These are phyloP conservation scores for Zalaria obscura DNA, from an alignment of 2,329 filamentous ascomycete species.

Conservation along the genomic window DNA sequence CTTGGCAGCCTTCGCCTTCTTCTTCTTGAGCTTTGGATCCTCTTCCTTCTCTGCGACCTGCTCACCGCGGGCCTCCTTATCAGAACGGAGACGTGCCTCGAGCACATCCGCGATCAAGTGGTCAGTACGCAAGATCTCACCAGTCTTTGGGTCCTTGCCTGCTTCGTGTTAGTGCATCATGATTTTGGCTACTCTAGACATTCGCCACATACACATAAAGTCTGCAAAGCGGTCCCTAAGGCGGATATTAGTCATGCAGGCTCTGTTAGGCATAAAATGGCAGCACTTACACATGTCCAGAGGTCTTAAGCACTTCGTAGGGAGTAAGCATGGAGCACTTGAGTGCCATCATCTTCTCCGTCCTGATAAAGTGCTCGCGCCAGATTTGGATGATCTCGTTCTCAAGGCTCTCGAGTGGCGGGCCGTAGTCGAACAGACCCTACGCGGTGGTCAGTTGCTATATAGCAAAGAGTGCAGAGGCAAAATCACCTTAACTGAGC, in stretches of 20 bases:
- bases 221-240: conserved; percentile 71
- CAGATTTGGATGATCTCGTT: conserved; percentile 78
- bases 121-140: conserved; percentile 90
- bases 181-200: not conserved
- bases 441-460: not conserved
- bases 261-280: too few species aligned
- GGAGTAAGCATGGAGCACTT: conserved; percentile 92
- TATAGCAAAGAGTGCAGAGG: not conserved
- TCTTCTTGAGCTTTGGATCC: conserved; percentile 75
- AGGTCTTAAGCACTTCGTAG: conserved; percentile 82
- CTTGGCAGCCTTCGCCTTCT: conserved; percentile 55
- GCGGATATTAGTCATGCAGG: conserved; percentile 52
- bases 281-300: conserved; percentile 65
- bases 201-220: conserved; percentile 73
- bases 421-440: conserved; percentile 78
- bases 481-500: conserved; percentile 15
- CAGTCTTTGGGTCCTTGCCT: conserved; percentile 69
- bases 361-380: conserved; percentile 85
- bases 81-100: conserved; percentile 71
- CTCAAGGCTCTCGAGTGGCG: conserved; percentile 73
- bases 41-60: conserved; percentile 64
- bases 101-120: conserved; percentile 93
- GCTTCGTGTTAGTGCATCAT: too few species aligned
- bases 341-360: conserved; percentile 91
- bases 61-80: conserved; percentile 83